Conservation (phyloP, 1,284 basidiomycete genomes). For the Boletus holoroseus region DNA sequence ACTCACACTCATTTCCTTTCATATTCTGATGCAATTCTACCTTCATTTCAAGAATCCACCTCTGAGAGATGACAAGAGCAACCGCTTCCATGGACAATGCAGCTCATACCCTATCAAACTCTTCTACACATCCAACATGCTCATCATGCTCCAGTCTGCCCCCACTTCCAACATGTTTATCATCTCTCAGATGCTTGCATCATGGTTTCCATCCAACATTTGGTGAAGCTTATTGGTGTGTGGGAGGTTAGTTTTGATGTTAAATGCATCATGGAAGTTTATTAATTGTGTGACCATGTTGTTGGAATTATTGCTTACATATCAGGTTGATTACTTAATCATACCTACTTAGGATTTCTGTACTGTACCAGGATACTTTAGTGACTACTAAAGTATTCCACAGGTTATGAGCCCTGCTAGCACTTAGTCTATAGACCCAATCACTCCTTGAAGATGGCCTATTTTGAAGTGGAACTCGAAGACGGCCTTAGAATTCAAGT, state of each 20-base stretch:
- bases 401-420: no score
- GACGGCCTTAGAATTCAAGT: no score
- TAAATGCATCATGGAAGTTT: neutral
- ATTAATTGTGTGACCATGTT: neutral
- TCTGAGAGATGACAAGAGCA: no score
- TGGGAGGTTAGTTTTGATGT: constrained; percentile 77
- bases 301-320: no score
- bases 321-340: no score
- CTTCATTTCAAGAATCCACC: constrained; percentile 77
- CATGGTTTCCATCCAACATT: constrained; percentile 88
- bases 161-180: constrained; percentile 95
- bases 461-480: no score
- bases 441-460: no score
- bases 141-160: constrained; percentile 97
- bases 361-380: no score
- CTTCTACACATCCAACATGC: constrained; percentile 99
- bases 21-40: constrained; percentile 90
- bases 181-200: constrained; percentile 91
- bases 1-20: constrained; percentile 76
- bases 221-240: constrained; percentile 83
- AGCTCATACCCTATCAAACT: constrained; percentile 96
- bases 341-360: no score
- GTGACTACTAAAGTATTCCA: no score
- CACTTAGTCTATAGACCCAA: no score
- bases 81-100: constrained; percentile 92